Evolutionary conservation across 768 basidiomycete species (phyloP).

Genomic region (Termitomyces sp.): DNA sequence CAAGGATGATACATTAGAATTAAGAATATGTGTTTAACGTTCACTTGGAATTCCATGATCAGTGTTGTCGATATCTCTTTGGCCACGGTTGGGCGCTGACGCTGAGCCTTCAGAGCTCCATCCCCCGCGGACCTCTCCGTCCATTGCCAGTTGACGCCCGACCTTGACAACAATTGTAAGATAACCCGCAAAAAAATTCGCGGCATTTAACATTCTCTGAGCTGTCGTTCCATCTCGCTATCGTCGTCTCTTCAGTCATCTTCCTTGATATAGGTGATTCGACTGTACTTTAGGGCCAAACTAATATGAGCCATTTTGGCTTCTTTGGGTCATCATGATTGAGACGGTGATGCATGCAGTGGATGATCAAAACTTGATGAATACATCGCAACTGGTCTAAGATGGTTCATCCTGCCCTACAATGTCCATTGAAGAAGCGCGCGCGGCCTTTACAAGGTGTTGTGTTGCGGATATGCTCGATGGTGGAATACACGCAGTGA

Average conservation of each 20-base stretch:
- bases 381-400: not conserved
- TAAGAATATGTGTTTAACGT: too few relatives aligned
- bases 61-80: not conserved
- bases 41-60: too few relatives aligned
- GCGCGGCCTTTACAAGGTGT: not conserved
- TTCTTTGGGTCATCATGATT: constrained; percentile 10
- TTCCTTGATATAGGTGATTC: not conserved
- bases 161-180: too few relatives aligned
- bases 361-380: constrained; percentile 3
- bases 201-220: too few relatives aligned
- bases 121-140: not conserved
- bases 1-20: not conserved
- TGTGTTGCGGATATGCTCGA: constrained; percentile 1
- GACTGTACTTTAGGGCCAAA: not conserved
- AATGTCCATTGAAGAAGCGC: constrained; percentile 9
- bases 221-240: not conserved
- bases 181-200: not conserved
- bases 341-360: constrained; percentile 1
- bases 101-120: too few relatives aligned
- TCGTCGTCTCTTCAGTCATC: not conserved
- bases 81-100: too few relatives aligned
- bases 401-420: not conserved
- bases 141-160: too few relatives aligned
- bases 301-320: not conserved
- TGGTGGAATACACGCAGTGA: constrained; percentile 7